Evolutionary conservation across 306 rosid species (phyloP), one percentile per base, ranked within the genome.

Genomic region (Prinsepia uniflora): DNA sequence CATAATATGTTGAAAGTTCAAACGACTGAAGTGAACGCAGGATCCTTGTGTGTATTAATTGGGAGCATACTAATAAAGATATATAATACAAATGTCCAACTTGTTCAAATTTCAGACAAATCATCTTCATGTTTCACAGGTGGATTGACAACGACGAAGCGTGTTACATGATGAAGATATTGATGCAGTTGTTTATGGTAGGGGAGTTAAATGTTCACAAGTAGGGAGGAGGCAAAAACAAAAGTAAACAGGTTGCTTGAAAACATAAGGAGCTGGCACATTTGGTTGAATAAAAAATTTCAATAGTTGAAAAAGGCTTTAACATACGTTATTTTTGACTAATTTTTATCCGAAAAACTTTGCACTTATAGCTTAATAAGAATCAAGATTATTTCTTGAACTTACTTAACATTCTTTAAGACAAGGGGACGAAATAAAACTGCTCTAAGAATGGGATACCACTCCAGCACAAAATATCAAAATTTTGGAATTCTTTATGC

Each of bases 1-100:
- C 55, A 68, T 49, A 63, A 71, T 56, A 57, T 45, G 71, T 18
- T 63, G 65, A 83, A 65, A 67, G 69, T 75, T 57, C 41, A 57
- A 60, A 56, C 41, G 69, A 41, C 44, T 24, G 9, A 8, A 41
- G 42, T 49, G 17, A 65, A n/a, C 43, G 70, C 52, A 18, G 12
- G 36, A 14, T 12, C 22, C 36, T 22, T 54, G 41, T 53, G 40
- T 53, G 45, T 53, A n/a, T 18, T 53, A 41, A 19, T 41, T 54
- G 52, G 14, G 19, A 50, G 39, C 20, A 18, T 22, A 34, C 14
- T 54, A n/a, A 68, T 52, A n/a, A 11, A 68, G 11, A 46, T n/a
- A 55, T 1, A 44, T 15, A 9, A 8, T 24, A n/a, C n/a, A 57
- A 57, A 67, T 9, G 4, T 48, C 45, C 41, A 5, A 66, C 44